phyloP scores from a whole-genome alignment of 305 asterid genomes.

The Euphrasia arctica region DNA sequence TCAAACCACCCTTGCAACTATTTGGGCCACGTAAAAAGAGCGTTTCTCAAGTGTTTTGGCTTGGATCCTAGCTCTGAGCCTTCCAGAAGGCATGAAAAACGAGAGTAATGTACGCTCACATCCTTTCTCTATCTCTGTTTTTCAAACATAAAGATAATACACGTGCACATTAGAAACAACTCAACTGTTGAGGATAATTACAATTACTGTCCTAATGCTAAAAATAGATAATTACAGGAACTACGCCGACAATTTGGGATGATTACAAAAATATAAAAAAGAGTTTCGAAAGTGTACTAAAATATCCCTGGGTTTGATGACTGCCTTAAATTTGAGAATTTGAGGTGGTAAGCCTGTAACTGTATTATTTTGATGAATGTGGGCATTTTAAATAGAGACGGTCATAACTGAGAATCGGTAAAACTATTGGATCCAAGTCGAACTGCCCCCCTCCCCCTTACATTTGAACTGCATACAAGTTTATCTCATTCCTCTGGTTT shows the following conservation, averaged over 20 bases:
- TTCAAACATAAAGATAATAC: not conserved
- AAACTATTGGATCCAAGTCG: not conserved
- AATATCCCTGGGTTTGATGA: not conserved
- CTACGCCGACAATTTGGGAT: too few relatives aligned
- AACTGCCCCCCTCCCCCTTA: not conserved
- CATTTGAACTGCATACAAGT: conserved; percentile 6
- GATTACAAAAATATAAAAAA: not conserved
- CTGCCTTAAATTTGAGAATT: not conserved
- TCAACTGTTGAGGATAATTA: not conserved
- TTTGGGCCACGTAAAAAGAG: conserved; percentile 35
- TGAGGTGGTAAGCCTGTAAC: not conserved
- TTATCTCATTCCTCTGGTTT: not conserved
- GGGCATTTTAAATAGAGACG: not conserved
- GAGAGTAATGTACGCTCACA: conserved; percentile 33
- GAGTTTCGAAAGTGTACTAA: not conserved
- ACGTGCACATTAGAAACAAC: conserved; percentile 3
- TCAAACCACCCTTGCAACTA: conserved; percentile 51
- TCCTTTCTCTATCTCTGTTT: conserved; percentile 5
- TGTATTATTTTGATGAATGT: not conserved
- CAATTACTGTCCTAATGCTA: not conserved
- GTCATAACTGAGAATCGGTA: not conserved
- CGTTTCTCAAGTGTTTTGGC: conserved; percentile 54
- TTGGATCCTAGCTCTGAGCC: conserved; percentile 44
- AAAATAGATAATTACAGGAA: not conserved
- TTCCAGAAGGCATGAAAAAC: conserved; percentile 36